phyloP scores from a whole-genome alignment of 1,284 basidiomycete genomes.

The Spongiforma sp. region DNA sequence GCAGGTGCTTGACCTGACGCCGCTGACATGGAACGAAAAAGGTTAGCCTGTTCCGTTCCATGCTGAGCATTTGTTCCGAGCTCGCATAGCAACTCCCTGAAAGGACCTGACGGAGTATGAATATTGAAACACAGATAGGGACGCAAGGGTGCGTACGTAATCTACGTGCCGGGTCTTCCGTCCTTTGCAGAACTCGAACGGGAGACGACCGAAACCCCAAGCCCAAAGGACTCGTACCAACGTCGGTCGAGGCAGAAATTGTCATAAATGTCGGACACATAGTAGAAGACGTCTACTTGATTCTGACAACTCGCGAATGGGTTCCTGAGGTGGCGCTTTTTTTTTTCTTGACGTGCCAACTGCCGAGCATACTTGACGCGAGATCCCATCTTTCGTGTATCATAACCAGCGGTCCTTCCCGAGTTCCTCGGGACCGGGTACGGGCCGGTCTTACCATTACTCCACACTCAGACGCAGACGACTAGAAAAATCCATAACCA shows the following conservation, averaged over 20 bases:
- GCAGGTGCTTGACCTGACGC: slow-evolving; percentile 29
- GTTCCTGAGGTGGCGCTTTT: slow-evolving; percentile 26
- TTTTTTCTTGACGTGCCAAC: slow-evolving; percentile 24
- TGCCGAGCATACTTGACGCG: slow-evolving; percentile 24
- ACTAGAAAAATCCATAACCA: slow-evolving; percentile 11
- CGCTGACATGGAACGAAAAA: slow-evolving; percentile 39
- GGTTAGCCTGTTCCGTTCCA: slow-evolving; percentile 18
- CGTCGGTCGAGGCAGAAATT: not conserved
- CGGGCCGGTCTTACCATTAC: slow-evolving; percentile 9
- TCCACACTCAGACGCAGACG: slow-evolving; percentile 11
- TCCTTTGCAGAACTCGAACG: not conserved
- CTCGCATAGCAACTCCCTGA: slow-evolving; percentile 36
- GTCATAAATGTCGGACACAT: not conserved
- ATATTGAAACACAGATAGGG: slow-evolving; percentile 18
- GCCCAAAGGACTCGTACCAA: not conserved
- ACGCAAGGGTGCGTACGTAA: slow-evolving; percentile 11
- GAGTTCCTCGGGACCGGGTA: slow-evolving; percentile 1
- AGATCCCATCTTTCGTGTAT: slow-evolving; percentile 21
- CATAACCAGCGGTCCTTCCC: not conserved
- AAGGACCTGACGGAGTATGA: slow-evolving; percentile 28
- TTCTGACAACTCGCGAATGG: slow-evolving; percentile 1
- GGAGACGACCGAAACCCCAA: not conserved
- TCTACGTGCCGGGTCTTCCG: not conserved
- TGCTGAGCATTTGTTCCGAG: slow-evolving; percentile 28
- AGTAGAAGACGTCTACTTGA: not conserved